Evolutionary conservation across 768 basidiomycete species (phyloP).

Genomic region (Dictyophora rubrovolvata): DNA sequence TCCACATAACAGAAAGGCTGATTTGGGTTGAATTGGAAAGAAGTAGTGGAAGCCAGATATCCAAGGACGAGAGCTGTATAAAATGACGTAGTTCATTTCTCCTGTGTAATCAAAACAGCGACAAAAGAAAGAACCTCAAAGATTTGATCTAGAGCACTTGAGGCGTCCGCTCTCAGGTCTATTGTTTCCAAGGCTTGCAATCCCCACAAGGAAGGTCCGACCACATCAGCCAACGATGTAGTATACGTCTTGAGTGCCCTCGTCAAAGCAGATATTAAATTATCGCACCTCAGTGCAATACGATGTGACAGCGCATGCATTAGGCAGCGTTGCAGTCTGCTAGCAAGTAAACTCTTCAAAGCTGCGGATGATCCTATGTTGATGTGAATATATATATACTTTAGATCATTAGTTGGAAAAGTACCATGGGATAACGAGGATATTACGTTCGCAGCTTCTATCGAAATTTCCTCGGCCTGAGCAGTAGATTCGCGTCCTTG

Average conservation of each 20-base stretch:
- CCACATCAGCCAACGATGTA: slow-evolving; percentile 50
- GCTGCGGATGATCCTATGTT: slow-evolving; percentile 48
- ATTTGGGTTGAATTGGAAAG: slow-evolving; percentile 31
- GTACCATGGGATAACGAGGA: slow-evolving; percentile 64
- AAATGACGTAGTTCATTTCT: not conserved
- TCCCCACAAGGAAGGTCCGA: slow-evolving; percentile 64
- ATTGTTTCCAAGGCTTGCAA: slow-evolving; percentile 34
- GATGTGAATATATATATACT: not conserved
- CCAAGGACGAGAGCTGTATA: slow-evolving; percentile 26
- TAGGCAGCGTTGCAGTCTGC: slow-evolving; percentile 49
- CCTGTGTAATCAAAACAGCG: not conserved
- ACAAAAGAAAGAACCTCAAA: slow-evolving; percentile 38
- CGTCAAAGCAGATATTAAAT: slow-evolving; percentile 47
- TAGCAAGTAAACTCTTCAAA: slow-evolving; percentile 43
- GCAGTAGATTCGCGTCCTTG: slow-evolving; percentile 13
- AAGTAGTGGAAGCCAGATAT: slow-evolving; percentile 59
- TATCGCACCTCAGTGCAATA: slow-evolving; percentile 24
- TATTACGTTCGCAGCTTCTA: slow-evolving; percentile 67
- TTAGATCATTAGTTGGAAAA: not conserved
- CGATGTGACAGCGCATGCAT: slow-evolving; percentile 51
- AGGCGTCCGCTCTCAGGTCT: slow-evolving; percentile 38
- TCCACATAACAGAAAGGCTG: slow-evolving; percentile 44
- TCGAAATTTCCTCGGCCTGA: slow-evolving; percentile 39
- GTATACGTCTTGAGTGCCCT: slow-evolving; percentile 55
- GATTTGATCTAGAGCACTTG: slow-evolving; percentile 44